Evolutionary conservation across 2,329 filamentous ascomycete genomes (phyloP).

Genomic region (Lasiodiplodia citricola): DNA sequence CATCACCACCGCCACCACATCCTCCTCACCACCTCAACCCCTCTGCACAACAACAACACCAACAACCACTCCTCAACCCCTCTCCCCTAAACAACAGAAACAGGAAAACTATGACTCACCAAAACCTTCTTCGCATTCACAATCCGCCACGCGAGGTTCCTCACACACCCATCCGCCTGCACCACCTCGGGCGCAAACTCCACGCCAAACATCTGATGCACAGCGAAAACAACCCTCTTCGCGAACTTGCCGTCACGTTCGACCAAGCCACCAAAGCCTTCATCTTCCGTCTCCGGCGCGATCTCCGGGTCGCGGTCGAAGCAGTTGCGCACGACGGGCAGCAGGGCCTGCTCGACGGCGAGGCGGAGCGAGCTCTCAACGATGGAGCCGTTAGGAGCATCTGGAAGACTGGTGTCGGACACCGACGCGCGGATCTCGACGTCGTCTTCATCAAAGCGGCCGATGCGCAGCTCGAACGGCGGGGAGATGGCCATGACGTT

Average conservation of each 20-base stretch:
- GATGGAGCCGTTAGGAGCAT: too few species aligned
- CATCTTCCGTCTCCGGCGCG: conserved; percentile 78
- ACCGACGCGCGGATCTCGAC: conserved; percentile 54
- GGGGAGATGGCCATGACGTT: conserved; percentile 92
- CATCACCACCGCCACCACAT: too few species aligned
- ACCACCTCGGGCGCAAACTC: conserved; percentile 95
- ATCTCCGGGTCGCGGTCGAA: conserved; percentile 91
- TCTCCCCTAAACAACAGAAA: not conserved
- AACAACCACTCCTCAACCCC: too few species aligned
- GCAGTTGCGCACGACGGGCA: conserved; percentile 88
- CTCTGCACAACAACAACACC: too few species aligned
- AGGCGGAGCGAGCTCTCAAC: conserved; percentile 64
- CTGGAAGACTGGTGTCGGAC: too few species aligned
- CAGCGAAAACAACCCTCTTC: conserved; percentile 87
- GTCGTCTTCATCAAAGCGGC: conserved; percentile 77
- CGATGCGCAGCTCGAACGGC: conserved; percentile 88
- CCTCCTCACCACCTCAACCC: too few species aligned
- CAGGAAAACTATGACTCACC: conserved; percentile 59
- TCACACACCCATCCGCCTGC: conserved; percentile 86
- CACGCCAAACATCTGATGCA: conserved; percentile 94
- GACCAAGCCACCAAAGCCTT: conserved; percentile 82
- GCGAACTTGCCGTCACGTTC: conserved; percentile 90
- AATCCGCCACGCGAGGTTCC: conserved; percentile 90
- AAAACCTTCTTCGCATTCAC: conserved; percentile 95
- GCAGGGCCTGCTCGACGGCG: conserved; percentile 75